Base-by-base conservation (phyloP, 805 yeast genomes). In the Yarrowia keelungensis region DNA sequence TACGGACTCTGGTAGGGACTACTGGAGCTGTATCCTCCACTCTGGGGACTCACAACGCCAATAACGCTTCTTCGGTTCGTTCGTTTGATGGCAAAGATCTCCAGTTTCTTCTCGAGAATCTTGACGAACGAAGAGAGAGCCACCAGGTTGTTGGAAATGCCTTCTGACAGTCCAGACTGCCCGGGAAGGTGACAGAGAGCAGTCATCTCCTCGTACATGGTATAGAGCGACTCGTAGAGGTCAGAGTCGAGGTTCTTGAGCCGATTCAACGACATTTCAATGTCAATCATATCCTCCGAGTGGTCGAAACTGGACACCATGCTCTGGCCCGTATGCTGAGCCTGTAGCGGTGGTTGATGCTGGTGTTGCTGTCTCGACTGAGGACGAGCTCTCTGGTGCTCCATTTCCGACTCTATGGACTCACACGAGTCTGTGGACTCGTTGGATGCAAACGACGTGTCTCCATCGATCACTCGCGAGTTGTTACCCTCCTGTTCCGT, bases 221-320 rank as follows among this genome's bases (percentile, higher is more conserved):
- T 43, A 19, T 43, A 59, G 2, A 59, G 38, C 0, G 65, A 59
- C 42, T 59, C 65, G 42, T 59, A 45, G 51, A 59, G 65, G 16
- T 59, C 65, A 5, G 35, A n/a, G 9, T 59, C 65, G 19, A 59
- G 38, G 14, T 3, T 14, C 35, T 45, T 59, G 14, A 59, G 51
- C 9, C 65, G 50, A 8, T 42, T 42, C 32, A 59, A 42, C 42
- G 65, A 59, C 65, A 59, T 59, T 19, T 59, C 65, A 16, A 59
- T 59, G 42, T 59, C 65, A 35, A 59, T 59, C 65, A 59, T 59
- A 32, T 59, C 65, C 26, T 59, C 65, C 16, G 65, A 59, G 19
- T 59, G 65, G 51, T 59, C 65, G 49, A 41, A 41, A 15, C 15
- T 41, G 15, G 62, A 56, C 62, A 41, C 7, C 19, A 26, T 26